Evolutionary conservation across 495 filamentous ascomycete genomes (phyloP).

Genomic region (Xylaria castorea): DNA sequence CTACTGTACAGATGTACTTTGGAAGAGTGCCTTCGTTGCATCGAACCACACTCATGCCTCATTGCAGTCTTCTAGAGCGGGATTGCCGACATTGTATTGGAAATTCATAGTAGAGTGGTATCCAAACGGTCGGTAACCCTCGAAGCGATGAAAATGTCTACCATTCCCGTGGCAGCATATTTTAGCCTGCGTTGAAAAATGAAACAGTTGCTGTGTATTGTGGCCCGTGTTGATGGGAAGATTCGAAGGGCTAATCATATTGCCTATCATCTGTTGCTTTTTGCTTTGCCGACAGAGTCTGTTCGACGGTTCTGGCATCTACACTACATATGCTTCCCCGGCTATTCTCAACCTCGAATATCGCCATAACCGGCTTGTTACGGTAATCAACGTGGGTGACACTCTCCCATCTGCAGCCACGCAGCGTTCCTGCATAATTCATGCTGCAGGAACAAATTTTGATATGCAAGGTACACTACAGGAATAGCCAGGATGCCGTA

Average conservation of each 20-base stretch:
- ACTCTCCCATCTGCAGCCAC: constrained; percentile 22
- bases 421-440: constrained; percentile 45
- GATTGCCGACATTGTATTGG: constrained; percentile 24
- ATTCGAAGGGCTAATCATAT: neutral
- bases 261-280: neutral
- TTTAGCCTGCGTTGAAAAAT: constrained; percentile 15
- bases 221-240: neutral
- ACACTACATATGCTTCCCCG: no score
- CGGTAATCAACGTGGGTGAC: constrained; percentile 19
- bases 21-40: neutral
- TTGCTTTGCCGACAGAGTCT: neutral
- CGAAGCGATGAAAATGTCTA: neutral
- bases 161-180: neutral
- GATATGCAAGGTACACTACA: constrained; percentile 46
- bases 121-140: constrained; percentile 26
- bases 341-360: constrained; percentile 8
- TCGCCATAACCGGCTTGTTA: neutral
- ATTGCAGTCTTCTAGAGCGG: constrained; percentile 7
- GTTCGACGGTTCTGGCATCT: neutral
- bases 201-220: neutral
- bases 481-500: constrained; percentile 34
- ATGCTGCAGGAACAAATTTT: constrained; percentile 43
- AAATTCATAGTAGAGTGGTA: constrained; percentile 14
- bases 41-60: constrained; percentile 10
- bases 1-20: constrained; percentile 5